Evolutionary conservation across 805 yeast species (phyloP).

Genomic region (Priceomyces carsonii): DNA sequence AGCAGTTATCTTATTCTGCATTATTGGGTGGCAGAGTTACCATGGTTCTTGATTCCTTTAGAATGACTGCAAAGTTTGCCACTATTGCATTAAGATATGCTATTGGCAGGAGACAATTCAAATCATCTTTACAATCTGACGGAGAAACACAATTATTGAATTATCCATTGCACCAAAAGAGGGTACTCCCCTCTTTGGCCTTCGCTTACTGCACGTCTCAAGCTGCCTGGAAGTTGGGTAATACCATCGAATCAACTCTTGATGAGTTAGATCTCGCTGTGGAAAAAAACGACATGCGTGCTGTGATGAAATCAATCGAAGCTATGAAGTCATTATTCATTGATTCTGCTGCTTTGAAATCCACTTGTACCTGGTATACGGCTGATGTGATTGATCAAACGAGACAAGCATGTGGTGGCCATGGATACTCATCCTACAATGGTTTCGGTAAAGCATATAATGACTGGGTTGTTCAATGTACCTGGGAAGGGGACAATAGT

Average conservation of each 20-base stretch:
- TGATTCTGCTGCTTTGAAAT: constrained; percentile 46
- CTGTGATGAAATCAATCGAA: constrained; percentile 31
- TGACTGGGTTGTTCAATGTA: constrained; percentile 50
- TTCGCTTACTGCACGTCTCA: constrained; percentile 36
- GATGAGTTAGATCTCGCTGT: constrained; percentile 39
- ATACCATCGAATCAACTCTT: constrained; percentile 30
- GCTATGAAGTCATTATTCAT: constrained; percentile 44
- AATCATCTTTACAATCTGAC: constrained; percentile 24
- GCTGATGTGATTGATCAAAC: constrained; percentile 42
- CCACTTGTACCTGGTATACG: constrained; percentile 46
- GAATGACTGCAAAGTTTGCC: constrained; percentile 41
- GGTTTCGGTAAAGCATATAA: constrained; percentile 47
- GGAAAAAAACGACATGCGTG: constrained; percentile 28
- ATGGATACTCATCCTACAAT: constrained; percentile 45
- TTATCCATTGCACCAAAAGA: constrained; percentile 47
- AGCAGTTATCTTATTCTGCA: constrained; percentile 45
- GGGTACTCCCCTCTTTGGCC: constrained; percentile 47
- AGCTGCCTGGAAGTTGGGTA: constrained; percentile 41
- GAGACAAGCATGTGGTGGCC: constrained; percentile 51
- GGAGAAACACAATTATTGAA: constrained; percentile 44
- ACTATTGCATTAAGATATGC: constrained; percentile 48
- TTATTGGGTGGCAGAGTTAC: constrained; percentile 47
- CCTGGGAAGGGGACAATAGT: constrained; percentile 52
- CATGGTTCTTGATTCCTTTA: constrained; percentile 45
- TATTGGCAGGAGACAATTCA: constrained; percentile 47